Evolutionary conservation across 2,329 filamentous ascomycete species (phyloP).

Genomic region (Rhynchosporium agropyri): DNA sequence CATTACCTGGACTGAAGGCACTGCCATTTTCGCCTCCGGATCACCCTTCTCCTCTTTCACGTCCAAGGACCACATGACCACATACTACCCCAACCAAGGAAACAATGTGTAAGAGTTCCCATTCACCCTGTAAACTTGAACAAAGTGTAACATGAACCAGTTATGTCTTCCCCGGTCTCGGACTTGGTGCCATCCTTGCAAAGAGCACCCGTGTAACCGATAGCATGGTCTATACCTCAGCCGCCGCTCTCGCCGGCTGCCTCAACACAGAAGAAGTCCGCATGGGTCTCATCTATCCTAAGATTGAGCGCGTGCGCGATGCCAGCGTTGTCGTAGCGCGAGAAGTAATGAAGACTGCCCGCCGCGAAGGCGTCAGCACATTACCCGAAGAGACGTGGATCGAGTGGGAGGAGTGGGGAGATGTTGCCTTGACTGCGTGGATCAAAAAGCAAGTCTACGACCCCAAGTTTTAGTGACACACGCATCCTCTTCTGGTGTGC

Average conservation of each 20-base stretch:
- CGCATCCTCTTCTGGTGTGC: not conserved
- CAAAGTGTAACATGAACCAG: conserved; percentile 66
- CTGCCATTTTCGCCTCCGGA: conserved; percentile 90
- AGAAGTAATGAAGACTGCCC: conserved; percentile 90
- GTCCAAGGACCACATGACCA: conserved; percentile 65
- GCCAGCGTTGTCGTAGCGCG: conserved; percentile 84
- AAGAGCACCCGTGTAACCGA: conserved; percentile 88
- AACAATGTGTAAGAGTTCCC: conserved; percentile 72
- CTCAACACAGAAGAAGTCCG: conserved; percentile 81
- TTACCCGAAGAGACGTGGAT: conserved; percentile 70
- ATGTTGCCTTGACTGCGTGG: conserved; percentile 61
- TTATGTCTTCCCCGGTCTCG: conserved; percentile 97
- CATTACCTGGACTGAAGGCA: conserved; percentile 86
- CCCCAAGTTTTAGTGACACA: conserved; percentile 45
- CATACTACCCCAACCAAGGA: conserved; percentile 79
- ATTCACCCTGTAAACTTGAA: not conserved
- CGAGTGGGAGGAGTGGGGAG: conserved; percentile 73
- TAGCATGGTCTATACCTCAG: conserved; percentile 95
- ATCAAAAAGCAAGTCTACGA: conserved; percentile 65
- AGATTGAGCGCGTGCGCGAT: conserved; percentile 87
- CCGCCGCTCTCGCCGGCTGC: conserved; percentile 75
- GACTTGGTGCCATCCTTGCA: conserved; percentile 87
- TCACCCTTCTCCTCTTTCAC: conserved; percentile 82
- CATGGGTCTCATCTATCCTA: conserved; percentile 85
- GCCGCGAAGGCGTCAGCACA: conserved; percentile 74